Evolutionary conservation across 2,329 filamentous ascomycete species (phyloP).

Genomic region (Fusarium sp.): DNA sequence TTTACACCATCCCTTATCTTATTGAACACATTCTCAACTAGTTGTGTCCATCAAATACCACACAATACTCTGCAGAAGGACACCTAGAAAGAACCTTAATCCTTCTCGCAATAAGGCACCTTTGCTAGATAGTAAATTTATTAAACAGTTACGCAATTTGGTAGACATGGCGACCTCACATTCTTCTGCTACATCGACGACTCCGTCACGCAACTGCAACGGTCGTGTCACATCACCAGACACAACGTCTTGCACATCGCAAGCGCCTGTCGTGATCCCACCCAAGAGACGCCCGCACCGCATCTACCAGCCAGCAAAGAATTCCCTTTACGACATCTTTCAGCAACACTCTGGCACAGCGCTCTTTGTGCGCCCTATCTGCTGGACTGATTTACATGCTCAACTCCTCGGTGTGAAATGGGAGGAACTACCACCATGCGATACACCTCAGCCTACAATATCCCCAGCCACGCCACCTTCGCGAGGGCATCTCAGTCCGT

Average conservation of each 20-base stretch:
- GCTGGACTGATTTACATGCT: constrained; percentile 66
- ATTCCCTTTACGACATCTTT: constrained; percentile 65
- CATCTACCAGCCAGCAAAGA: constrained; percentile 56
- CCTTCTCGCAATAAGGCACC: constrained; percentile 27
- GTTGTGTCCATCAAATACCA: no score
- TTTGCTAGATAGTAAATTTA: constrained; percentile 45
- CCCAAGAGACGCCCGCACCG: constrained; percentile 46
- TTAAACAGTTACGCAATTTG: constrained; percentile 48
- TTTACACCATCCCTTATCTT: no score
- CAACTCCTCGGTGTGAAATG: constrained; percentile 62
- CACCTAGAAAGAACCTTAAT: no score
- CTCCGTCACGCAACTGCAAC: no score
- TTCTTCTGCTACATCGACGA: no score
- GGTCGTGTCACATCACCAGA: constrained; percentile 33
- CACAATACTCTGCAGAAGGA: no score
- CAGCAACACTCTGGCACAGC: constrained; percentile 59
- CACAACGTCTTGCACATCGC: constrained; percentile 44
- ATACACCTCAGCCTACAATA: constrained; percentile 54
- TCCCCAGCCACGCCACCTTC: constrained; percentile 56
- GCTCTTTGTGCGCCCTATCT: constrained; percentile 65
- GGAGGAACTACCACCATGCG: constrained; percentile 55
- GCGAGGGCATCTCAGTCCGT: constrained; percentile 53
- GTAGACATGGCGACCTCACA: no score
- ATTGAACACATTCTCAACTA: no score
- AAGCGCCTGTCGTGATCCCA: constrained; percentile 37